A percentile compares a stretch with the other conserved stretches of the same genome.
These are phyloP conservation scores for Acer negundo DNA, from an alignment of 345 rosid genomes.

Conservation along the genomic window DNA sequence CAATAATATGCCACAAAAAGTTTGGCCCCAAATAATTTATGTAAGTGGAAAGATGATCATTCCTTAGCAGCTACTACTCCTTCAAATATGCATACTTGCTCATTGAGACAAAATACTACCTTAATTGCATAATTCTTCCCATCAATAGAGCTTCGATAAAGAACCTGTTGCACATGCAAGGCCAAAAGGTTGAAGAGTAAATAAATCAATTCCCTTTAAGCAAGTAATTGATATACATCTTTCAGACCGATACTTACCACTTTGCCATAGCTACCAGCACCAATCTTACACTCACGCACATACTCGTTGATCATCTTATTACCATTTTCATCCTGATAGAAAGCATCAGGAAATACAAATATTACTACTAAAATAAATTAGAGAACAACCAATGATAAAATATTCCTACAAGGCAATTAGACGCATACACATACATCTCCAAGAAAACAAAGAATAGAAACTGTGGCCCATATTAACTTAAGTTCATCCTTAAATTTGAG, in stretches of 20 bases:
- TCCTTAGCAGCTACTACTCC: neutral
- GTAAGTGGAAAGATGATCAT: too few species aligned
- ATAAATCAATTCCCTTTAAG: slow-evolving; percentile 4
- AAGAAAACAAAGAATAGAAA: slow-evolving; percentile 1
- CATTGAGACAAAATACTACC: slow-evolving; percentile 45
- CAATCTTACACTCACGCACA: slow-evolving; percentile 80
- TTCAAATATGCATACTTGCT: slow-evolving; percentile 3
- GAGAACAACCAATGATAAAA: neutral
- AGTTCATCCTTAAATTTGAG: neutral
- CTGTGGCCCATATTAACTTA: slow-evolving; percentile 6
- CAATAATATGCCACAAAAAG: neutral
- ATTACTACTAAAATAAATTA: neutral
- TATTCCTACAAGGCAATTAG: neutral
- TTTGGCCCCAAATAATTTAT: neutral
- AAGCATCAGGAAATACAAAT: neutral
- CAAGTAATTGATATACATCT: slow-evolving; percentile 10
- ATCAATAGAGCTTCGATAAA: slow-evolving; percentile 74
- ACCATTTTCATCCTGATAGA: slow-evolving; percentile 88
- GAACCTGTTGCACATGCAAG: slow-evolving; percentile 53
- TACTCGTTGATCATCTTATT: slow-evolving; percentile 87
- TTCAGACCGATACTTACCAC: slow-evolving; percentile 63
- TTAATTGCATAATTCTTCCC: slow-evolving; percentile 90
- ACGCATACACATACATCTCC: neutral
- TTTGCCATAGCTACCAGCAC: slow-evolving; percentile 99
- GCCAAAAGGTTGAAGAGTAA: slow-evolving; percentile 17